Evolutionary conservation across 306 rosid genomes (phyloP), one percentile per base, ranked within the genome.

Genomic region (Rosa lucieae): DNA sequence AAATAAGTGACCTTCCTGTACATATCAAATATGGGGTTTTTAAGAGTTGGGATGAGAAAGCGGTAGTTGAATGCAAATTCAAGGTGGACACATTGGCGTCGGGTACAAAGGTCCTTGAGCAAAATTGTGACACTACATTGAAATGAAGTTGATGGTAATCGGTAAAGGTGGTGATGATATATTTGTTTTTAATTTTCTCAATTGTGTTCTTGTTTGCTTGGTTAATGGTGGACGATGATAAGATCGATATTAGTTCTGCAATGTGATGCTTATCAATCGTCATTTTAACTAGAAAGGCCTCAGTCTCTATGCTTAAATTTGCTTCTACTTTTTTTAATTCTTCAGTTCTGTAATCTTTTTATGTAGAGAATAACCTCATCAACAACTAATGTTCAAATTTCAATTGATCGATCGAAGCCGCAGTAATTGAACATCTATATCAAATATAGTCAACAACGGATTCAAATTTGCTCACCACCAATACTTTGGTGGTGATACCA

Each of bases 1-100:
- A 75, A 32, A 80, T 83, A 82, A 67, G 49, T 40, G 63, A 75
- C 10, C 70, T 88, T 71, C 47, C 71, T 10, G 67, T 87, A 5
- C 86, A 74, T 77, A 18, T 83, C n/a, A 17, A 10, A 0, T 17
- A 66, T 4, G 77, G 68, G 53, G 61, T 79, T 9, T 2, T 87
- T 1, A 21, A 74, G 40, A 32, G 73, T 4, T 87, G 91, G 94
- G 23, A 8, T 14, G 70, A 79, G 77, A 42, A 75, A 8, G 40
- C 78, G 6, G 13, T 80, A 6, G 88, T 90, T 6, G 79, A 5
- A 20, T 92, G 97, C 68, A n/a, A 62, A 0, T 47, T 90, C 76
- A 23, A 71, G 85, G 84, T 86, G 8, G 77, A 6, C 29, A 40
- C 39, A 18, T 76, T 84, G 23, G 61, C 74, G 48, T 58, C 32